phyloP scores from a whole-genome alignment of 2,329 filamentous ascomycete genomes.

The Coniella lustricola region DNA sequence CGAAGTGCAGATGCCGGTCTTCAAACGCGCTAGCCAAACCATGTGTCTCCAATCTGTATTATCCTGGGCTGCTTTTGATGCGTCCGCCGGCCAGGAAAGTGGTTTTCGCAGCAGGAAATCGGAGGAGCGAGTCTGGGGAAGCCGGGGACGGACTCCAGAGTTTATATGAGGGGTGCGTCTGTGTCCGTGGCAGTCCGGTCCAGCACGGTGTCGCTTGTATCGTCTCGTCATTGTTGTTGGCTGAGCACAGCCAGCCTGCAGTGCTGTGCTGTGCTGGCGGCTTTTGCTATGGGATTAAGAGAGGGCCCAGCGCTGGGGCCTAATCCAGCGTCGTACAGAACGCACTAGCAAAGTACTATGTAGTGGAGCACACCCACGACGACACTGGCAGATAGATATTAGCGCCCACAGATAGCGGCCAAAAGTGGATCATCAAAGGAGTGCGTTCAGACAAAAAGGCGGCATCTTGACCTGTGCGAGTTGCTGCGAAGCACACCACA shows the following conservation, averaged over 20 bases:
- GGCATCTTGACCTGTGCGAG: no score
- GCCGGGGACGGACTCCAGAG: constrained; percentile 4
- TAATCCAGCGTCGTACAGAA: no score
- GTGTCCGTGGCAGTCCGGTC: no score
- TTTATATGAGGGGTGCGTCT: background rate
- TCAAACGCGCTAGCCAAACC: background rate
- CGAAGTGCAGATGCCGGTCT: background rate
- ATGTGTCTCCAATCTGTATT: constrained; percentile 1
- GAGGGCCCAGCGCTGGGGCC: background rate
- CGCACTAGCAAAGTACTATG: background rate
- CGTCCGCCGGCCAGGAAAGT: constrained; percentile 8
- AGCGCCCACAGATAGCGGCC: no score
- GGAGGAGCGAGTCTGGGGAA: constrained; percentile 3
- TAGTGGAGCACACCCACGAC: background rate
- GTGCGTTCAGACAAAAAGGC: no score
- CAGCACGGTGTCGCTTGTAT: no score
- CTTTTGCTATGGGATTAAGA: no score
- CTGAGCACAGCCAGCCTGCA: background rate
- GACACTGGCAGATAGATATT: no score
- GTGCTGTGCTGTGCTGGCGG: no score
- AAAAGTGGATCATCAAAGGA: no score
- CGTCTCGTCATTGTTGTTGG: no score
- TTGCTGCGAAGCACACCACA: no score
- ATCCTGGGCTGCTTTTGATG: constrained; percentile 4
- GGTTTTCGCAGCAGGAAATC: background rate